Conservation (phyloP, 2,329 filamentous ascomycete species). For the Tolypocladium album region DNA sequence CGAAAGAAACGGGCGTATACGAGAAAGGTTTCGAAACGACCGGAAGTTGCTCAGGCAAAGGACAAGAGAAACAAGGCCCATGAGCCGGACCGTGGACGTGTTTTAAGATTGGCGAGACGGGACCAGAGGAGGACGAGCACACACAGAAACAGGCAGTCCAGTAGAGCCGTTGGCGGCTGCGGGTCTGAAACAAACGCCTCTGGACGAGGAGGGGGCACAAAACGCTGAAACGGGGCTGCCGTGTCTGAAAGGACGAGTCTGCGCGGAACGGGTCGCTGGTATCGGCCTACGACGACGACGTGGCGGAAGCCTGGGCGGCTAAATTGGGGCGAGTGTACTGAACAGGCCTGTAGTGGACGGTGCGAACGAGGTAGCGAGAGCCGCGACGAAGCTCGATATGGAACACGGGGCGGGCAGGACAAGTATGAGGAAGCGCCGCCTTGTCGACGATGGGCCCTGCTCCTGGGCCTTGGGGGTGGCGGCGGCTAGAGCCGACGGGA, state of each 20-base stretch:
- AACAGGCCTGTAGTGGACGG: neutral
- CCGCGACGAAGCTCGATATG: neutral
- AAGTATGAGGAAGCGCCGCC: neutral
- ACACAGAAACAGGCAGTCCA: constrained; percentile 6
- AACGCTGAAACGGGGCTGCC: constrained; percentile 37
- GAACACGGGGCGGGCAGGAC: neutral
- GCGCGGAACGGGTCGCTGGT: constrained; percentile 29
- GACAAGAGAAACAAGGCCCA: constrained; percentile 11
- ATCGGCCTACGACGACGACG: constrained; percentile 33
- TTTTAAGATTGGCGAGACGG: constrained; percentile 7
- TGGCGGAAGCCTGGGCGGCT: constrained; percentile 7
- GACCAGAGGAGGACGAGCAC: neutral
- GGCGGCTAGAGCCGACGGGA: neutral
- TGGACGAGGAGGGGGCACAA: constrained; percentile 13
- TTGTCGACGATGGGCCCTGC: neutral
- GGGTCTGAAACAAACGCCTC: constrained; percentile 17
- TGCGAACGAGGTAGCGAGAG: neutral
- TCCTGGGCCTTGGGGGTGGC: neutral
- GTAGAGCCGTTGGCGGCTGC: neutral
- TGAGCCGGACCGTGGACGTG: constrained; percentile 7
- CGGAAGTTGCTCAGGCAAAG: constrained; percentile 2
- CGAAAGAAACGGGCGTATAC: neutral
- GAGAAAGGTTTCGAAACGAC: constrained; percentile 5
- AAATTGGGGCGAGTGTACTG: neutral
- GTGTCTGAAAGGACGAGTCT: constrained; percentile 37